Percentiles rank a stretch among this genome's conserved stretches.
phyloP scores from a whole-genome alignment of 495 filamentous ascomycete species.

The Jackrogersella minutella region DNA sequence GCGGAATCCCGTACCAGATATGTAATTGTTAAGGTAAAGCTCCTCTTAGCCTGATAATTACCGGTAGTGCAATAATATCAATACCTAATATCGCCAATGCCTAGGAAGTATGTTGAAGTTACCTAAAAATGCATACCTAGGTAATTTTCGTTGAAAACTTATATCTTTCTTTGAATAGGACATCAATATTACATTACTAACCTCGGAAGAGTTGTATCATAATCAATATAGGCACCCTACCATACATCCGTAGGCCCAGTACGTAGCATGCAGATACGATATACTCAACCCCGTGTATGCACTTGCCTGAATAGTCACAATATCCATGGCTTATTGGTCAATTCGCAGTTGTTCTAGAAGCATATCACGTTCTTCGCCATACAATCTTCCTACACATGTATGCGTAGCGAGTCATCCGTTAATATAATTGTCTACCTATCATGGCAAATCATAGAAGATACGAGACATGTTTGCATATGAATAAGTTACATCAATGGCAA shows the following conservation, averaged over 20 bases:
- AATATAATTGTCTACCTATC: not conserved
- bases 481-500: conserved; percentile 1
- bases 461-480: conserved; percentile 1
- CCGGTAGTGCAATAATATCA: no score
- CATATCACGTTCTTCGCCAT: conserved; percentile 2
- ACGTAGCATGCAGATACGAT: not conserved
- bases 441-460: not conserved
- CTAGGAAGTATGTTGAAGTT: no score
- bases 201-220: no score
- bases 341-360: conserved; percentile 19
- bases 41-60: no score
- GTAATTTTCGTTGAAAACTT: no score
- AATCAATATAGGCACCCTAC: not conserved
- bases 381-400: not conserved
- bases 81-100: no score
- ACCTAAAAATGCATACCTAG: no score
- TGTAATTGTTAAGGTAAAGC: not conserved
- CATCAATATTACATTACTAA: no score
- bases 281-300: not conserved
- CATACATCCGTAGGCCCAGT: not conserved
- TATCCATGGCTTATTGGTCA: conserved; percentile 14
- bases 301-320: conserved; percentile 12
- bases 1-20: not conserved
- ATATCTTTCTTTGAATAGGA: no score
- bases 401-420: not conserved